Evolutionary conservation across 768 basidiomycete genomes (phyloP).

Genomic region (Boletus coccyginus): DNA sequence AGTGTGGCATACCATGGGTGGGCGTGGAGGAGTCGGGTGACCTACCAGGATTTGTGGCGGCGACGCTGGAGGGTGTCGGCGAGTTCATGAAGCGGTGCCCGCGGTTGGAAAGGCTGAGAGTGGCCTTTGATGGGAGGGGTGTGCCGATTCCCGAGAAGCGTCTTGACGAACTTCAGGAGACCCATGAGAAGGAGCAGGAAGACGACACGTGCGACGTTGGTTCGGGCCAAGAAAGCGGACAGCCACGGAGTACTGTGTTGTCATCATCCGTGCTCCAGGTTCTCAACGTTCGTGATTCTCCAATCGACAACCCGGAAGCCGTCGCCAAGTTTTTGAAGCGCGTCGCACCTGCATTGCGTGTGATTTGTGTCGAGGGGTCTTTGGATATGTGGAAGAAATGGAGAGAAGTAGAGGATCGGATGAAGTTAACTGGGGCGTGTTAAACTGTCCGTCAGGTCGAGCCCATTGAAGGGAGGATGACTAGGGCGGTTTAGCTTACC

Average conservation of each 20-base stretch:
- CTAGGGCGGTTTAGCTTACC: neutral
- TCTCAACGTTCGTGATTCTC: slow-evolving; percentile 30
- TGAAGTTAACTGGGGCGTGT: slow-evolving; percentile 10
- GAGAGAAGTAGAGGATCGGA: slow-evolving; percentile 26
- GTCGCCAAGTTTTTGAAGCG: slow-evolving; percentile 26
- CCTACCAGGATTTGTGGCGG: slow-evolving; percentile 8
- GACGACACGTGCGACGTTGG: neutral
- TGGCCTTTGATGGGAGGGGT: slow-evolving; percentile 27
- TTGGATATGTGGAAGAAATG: slow-evolving; percentile 30
- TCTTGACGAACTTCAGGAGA: neutral
- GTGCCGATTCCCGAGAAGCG: neutral
- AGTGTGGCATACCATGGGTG: slow-evolving; percentile 30
- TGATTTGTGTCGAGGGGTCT: slow-evolving; percentile 25
- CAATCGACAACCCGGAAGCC: slow-evolving; percentile 21
- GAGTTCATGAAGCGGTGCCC: slow-evolving; percentile 18
- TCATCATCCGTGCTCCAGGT: slow-evolving; percentile 15
- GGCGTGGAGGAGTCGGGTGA: slow-evolving; percentile 13
- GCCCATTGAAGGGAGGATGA: neutral
- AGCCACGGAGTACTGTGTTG: neutral
- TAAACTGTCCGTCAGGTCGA: neutral
- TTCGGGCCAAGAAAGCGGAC: neutral
- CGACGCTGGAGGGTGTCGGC: slow-evolving; percentile 24
- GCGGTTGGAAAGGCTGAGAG: slow-evolving; percentile 13
- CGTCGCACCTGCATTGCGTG: slow-evolving; percentile 23
- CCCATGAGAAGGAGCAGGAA: neutral